phyloP scores from a whole-genome alignment of 176 grass and related monocot species.

The Zoysia japonica region DNA sequence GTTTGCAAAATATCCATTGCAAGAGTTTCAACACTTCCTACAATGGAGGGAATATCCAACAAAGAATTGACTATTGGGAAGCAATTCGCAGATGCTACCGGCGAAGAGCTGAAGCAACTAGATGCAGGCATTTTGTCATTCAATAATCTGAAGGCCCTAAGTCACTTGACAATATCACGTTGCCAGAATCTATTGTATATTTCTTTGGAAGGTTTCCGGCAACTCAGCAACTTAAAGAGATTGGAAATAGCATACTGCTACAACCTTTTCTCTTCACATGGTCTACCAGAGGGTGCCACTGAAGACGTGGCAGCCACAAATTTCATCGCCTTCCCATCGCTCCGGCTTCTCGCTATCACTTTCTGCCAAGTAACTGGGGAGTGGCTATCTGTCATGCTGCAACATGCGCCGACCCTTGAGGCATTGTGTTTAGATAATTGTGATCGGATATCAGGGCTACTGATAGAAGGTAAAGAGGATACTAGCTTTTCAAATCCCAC shows the following conservation, averaged over 20 bases:
- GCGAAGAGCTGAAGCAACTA: background rate
- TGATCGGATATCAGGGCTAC: background rate
- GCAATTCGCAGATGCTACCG: no score
- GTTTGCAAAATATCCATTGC: slow-evolving; percentile 14
- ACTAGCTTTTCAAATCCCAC: background rate
- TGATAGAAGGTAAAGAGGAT: background rate
- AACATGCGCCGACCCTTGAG: slow-evolving; percentile 10
- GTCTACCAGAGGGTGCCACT: background rate
- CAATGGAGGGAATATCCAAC: background rate
- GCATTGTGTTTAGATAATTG: background rate
- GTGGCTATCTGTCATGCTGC: slow-evolving; percentile 1
- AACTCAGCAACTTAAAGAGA: slow-evolving; percentile 28
- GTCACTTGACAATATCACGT: background rate
- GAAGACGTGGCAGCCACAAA: background rate
- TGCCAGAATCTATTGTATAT: slow-evolving; percentile 27
- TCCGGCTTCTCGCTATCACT: background rate
- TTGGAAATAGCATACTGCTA: slow-evolving; percentile 15
- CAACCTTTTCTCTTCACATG: background rate
- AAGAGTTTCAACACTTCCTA: background rate
- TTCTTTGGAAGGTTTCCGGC: slow-evolving; percentile 19
- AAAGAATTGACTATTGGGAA: background rate
- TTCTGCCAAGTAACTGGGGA: background rate
- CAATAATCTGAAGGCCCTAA: slow-evolving; percentile 12
- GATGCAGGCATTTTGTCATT: slow-evolving; percentile 24
- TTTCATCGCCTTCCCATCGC: background rate